phyloP scores from a whole-genome alignment of 306 rosid genomes.

The Macrotyloma uniflorum region DNA sequence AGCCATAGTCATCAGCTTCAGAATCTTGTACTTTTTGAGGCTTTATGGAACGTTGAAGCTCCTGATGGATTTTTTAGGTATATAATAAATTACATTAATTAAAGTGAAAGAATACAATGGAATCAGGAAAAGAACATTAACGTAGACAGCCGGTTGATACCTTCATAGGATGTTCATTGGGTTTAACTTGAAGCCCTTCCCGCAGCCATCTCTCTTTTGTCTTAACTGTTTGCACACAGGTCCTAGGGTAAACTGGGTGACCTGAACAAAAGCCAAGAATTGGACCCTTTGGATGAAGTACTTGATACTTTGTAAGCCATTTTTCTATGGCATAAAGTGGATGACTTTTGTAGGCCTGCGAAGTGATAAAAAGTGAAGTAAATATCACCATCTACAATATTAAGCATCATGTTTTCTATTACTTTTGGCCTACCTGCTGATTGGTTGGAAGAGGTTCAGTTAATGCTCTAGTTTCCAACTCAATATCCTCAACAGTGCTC shows the following conservation, averaged over 20 bases:
- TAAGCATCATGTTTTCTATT: conserved; percentile 23
- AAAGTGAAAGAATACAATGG: conserved; percentile 11
- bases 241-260: conserved; percentile 81
- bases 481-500: conserved; percentile 86
- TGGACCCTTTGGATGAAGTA: conserved; percentile 92
- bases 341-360: conserved; percentile 90
- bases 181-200: conserved; percentile 89
- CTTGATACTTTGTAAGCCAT: conserved; percentile 89
- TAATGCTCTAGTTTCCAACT: conserved; percentile 91
- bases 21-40: conserved; percentile 55
- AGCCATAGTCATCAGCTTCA: conserved; percentile 62
- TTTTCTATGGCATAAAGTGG: conserved; percentile 81
- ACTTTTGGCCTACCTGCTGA: conserved; percentile 70
- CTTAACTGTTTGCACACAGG: conserved; percentile 82
- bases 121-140: conserved; percentile 25
- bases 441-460: conserved; percentile 99
- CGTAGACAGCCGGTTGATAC: conserved; percentile 49
- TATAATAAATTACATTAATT: conserved; percentile 12
- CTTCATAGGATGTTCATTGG: conserved; percentile 77
- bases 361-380: conserved; percentile 29
- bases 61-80: conserved; percentile 47
- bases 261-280: conserved; percentile 89
- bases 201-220: conserved; percentile 87
- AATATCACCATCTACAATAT: conserved; percentile 21
- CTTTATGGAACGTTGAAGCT: conserved; percentile 60